A percentile compares a stretch with the other conserved stretches of the same genome.
phyloP scores from a whole-genome alignment of 2,329 filamentous ascomycete genomes.

The Teratosphaeriaceae sp. region DNA sequence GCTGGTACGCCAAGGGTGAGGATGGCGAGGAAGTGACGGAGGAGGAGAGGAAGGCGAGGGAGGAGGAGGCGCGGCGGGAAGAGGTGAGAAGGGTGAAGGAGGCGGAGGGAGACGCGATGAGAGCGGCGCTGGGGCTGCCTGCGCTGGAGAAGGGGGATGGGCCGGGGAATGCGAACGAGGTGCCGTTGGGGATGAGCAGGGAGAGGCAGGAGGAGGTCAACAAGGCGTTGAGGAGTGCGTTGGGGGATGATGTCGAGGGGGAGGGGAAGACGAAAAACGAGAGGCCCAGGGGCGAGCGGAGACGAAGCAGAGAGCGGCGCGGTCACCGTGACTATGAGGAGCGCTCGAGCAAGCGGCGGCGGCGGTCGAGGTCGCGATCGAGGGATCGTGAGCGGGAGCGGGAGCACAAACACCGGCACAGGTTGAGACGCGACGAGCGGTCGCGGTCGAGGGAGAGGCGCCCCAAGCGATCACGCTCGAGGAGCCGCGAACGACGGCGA shows the following conservation, averaged over 20 bases:
- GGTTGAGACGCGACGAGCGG: conserved; percentile 5
- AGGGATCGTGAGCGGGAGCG: conserved; percentile 11
- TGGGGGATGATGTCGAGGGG: conserved; percentile 34
- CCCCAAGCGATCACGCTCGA: conserved; percentile 11
- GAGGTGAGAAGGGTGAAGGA: conserved; percentile 81
- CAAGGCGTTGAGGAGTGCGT: conserved; percentile 44
- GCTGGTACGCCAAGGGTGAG: conserved; percentile 58
- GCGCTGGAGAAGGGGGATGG: conserved; percentile 47
- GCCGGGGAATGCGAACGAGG: conserved; percentile 54
- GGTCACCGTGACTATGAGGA: conserved; percentile 15
- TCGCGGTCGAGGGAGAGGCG: conserved; percentile 15
- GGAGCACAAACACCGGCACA: not conserved
- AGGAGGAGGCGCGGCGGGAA: conserved; percentile 62
- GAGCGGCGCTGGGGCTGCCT: conserved; percentile 73
- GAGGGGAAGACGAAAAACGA: conserved; percentile 16
- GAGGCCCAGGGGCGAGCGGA: conserved; percentile 16
- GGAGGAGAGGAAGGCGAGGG: conserved; percentile 49
- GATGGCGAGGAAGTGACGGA: conserved; percentile 42
- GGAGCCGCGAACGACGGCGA: conserved; percentile 11
- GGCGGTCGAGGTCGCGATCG: conserved; percentile 25
- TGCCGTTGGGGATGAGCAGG: conserved; percentile 50
- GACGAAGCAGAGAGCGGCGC: conserved; percentile 19
- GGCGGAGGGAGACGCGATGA: conserved; percentile 86
- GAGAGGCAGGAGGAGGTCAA: conserved; percentile 50
- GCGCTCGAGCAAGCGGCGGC: conserved; percentile 15